Base-by-base conservation (phyloP, 805 yeast species). In the Candida broadrunensis region DNA sequence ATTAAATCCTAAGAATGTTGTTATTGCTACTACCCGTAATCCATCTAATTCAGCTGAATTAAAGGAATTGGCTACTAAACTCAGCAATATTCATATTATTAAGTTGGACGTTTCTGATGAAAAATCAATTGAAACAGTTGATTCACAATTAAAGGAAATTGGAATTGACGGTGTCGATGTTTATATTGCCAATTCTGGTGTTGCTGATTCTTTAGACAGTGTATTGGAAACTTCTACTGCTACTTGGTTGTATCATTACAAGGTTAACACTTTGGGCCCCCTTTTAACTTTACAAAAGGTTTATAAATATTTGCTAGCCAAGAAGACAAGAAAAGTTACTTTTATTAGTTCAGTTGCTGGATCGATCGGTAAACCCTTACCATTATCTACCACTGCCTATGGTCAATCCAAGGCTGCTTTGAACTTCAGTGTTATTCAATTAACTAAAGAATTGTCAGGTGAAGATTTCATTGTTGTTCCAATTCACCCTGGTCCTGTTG, bases 21-120 rank as follows among this genome's bases (percentile, higher is more conserved):
- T 73, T 63, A 33, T 71, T 62, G 51, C 70, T 72, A 46, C 75
- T 52, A 46, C 62, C 54, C 33, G 73, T 67, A 24, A 59, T 48
- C 39, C 54, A 50, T 45, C 53, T 50, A 33, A 56, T 54, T 32
- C 63, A 51, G 42, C 46, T 49, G 48, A 37, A n/a, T 38, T 51
- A 32, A 20, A 19, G 12, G 33, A 17, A 2, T 43, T 48, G 23
- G 38, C 44, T 9, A 14, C 5, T 7, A 25, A 35, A 7, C 14
- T 61, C 14, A 25, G 5, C 5, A 25, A 25, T 33, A 44, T 58
- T 14, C 25, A 43, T 7, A 27, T 47, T 17, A 38, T 51, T 6
- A 34, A 39, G 25, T 46, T 51, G 25, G 50, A 46, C 42, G 39
- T 47, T 18, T 16, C 35, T 21, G 34, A 55, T 56, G 59, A 56